A percentile compares a stretch with the other conserved stretches of the same genome.
Conservation (phyloP, 2,329 filamentous ascomycete species). For the Bipolaris sorokiniana region DNA sequence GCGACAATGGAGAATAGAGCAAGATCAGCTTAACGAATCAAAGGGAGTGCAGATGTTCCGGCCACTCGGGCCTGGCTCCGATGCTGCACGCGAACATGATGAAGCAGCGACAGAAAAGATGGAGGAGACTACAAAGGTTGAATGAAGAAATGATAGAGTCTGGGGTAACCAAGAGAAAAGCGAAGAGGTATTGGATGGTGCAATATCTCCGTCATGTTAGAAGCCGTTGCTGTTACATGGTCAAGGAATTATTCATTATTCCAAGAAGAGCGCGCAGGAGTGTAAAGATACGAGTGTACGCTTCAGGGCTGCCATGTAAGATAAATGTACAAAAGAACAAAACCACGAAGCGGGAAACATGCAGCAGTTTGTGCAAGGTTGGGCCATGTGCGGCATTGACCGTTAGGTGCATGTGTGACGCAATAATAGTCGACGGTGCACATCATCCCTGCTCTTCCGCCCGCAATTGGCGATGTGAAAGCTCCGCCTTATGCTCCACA, state of each 20-base stretch:
- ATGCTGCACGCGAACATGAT: background rate
- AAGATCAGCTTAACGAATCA: constrained; percentile 60
- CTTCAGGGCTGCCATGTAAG: background rate
- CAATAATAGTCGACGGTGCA: background rate
- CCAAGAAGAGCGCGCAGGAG: background rate
- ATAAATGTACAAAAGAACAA: constrained; percentile 2
- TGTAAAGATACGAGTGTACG: background rate
- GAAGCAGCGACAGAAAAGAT: too few relatives aligned
- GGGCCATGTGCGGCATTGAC: background rate
- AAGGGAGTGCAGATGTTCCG: constrained; percentile 48
- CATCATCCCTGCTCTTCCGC: constrained; percentile 17
- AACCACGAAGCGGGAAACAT: background rate
- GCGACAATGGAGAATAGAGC: constrained; percentile 61
- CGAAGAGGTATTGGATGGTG: constrained; percentile 6
- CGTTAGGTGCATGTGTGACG: constrained; percentile 2
- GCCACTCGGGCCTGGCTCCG: constrained; percentile 41
- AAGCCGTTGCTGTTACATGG: background rate
- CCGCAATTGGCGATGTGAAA: constrained; percentile 14
- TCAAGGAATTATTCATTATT: background rate
- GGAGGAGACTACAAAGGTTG: too few relatives aligned
- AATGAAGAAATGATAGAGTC: too few relatives aligned
- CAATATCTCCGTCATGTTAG: constrained; percentile 7
- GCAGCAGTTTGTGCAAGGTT: background rate
- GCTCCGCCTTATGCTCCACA: constrained; percentile 24
- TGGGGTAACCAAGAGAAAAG: constrained; percentile 1